Evolutionary conservation across 805 yeast species (phyloP).

Genomic region (Schwanniomyces pseudopolymorphus): DNA sequence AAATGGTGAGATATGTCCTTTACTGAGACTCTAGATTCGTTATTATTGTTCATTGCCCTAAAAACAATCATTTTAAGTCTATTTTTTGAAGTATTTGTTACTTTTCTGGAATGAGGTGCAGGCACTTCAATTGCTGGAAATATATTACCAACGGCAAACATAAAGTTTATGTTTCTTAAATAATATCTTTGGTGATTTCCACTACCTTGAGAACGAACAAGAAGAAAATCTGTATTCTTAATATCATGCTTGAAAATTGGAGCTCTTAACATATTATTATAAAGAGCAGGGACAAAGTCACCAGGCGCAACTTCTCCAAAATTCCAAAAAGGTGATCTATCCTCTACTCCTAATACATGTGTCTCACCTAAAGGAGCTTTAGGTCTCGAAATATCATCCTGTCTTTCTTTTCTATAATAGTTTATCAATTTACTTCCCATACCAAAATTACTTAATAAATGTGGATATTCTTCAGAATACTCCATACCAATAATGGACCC

Average conservation of each 20-base stretch:
- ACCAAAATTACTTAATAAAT: constrained; percentile 82
- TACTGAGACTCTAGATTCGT: constrained; percentile 73
- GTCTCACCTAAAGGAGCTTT: constrained; percentile 91
- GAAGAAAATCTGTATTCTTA: constrained; percentile 73
- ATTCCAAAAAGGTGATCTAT: constrained; percentile 96
- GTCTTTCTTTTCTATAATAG: constrained; percentile 81
- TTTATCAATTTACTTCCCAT: constrained; percentile 94
- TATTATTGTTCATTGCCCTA: constrained; percentile 75
- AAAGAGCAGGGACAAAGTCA: constrained; percentile 87
- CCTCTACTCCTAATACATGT: constrained; percentile 93
- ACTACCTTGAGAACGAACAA: constrained; percentile 77
- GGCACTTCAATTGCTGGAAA: constrained; percentile 95
- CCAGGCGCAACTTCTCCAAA: constrained; percentile 97
- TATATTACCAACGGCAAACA: constrained; percentile 88
- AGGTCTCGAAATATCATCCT: constrained; percentile 83
- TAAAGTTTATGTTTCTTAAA: constrained; percentile 63
- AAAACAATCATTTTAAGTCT: constrained; percentile 91
- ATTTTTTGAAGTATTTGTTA: constrained; percentile 88
- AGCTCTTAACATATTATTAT: constrained; percentile 88
- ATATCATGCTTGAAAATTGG: constrained; percentile 89
- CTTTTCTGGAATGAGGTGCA: constrained; percentile 96
- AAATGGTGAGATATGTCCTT: constrained; percentile 88
- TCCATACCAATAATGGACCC: constrained; percentile 78
- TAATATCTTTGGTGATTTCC: constrained; percentile 71
- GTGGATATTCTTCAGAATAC: constrained; percentile 86